phyloP scores from a whole-genome alignment of 805 yeast species.

The Torulaspora delbrueckii region DNA sequence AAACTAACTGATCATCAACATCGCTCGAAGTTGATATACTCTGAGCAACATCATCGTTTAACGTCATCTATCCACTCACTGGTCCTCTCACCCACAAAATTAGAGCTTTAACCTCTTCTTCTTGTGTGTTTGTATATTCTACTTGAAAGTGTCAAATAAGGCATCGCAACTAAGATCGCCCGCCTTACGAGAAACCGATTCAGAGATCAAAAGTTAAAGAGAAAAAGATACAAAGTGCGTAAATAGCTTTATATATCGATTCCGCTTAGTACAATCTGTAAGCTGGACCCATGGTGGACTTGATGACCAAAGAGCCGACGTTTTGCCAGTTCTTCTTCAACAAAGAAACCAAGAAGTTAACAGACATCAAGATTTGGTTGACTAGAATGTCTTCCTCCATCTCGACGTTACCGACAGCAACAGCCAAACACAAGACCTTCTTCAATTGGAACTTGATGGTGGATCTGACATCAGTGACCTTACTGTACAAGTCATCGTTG shows the following conservation, averaged over 20 bases:
- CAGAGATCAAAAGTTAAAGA: background rate
- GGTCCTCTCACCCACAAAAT: background rate
- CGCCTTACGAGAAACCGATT: background rate
- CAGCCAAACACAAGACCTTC: conserved; percentile 99
- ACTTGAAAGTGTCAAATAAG: background rate
- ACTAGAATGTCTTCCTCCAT: conserved; percentile 96
- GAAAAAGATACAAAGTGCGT: conserved; percentile 3
- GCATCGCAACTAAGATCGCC: background rate
- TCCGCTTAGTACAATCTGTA: conserved; percentile 91
- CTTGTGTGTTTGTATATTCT: background rate
- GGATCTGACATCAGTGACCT: conserved; percentile 96
- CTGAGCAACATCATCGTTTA: conserved; percentile 5
- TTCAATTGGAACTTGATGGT: conserved; percentile 99
- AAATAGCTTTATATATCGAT: conserved; percentile 2
- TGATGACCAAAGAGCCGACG: conserved; percentile 98
- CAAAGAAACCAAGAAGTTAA: conserved; percentile 98
- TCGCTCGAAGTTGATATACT: conserved; percentile 16
- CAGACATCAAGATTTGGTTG: conserved; percentile 97
- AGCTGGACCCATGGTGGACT: conserved; percentile 99
- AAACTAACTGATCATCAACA: conserved; percentile 10
- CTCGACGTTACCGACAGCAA: conserved; percentile 99
- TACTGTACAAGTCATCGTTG: conserved; percentile 93
- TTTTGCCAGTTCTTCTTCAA: conserved; percentile 99
- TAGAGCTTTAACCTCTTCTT: background rate
- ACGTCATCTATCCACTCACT: background rate